phyloP scores from a whole-genome alignment of 2,329 filamentous ascomycete species.

The Mariannaea elegans region DNA sequence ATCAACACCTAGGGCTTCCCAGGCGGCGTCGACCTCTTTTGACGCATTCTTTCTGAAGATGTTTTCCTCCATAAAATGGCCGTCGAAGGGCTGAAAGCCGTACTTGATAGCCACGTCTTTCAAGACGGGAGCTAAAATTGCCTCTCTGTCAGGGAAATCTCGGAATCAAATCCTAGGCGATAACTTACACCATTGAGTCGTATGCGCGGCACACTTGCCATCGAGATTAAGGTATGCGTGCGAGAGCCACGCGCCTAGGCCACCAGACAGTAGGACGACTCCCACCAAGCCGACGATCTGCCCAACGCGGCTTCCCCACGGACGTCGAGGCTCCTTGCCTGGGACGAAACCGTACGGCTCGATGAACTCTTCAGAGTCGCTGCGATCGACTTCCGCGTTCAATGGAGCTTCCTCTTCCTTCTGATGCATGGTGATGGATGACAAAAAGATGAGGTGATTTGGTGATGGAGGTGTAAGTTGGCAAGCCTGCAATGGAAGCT shows the following conservation, averaged over 20 bases:
- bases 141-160: too few relatives aligned
- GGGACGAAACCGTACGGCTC: conserved; percentile 31
- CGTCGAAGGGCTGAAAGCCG: conserved; percentile 58
- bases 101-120: conserved; percentile 46
- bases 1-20: conserved; percentile 54
- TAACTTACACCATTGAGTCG: conserved; percentile 50
- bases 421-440: conserved; percentile 24
- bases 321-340: conserved; percentile 17
- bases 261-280: conserved; percentile 26
- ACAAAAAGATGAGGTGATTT: not conserved
- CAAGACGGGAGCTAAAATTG: conserved; percentile 44
- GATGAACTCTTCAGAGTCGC: conserved; percentile 31
- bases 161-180: too few relatives aligned
- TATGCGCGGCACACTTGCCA: conserved; percentile 40
- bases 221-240: conserved; percentile 33
- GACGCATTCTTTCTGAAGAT: conserved; percentile 60
- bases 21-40: conserved; percentile 65
- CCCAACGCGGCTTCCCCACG: conserved; percentile 26
- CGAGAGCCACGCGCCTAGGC: conserved; percentile 33
- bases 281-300: conserved; percentile 13
- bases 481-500: not conserved
- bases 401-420: conserved; percentile 35
- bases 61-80: conserved; percentile 63
- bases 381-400: conserved; percentile 20
- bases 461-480: not conserved